phyloP scores from a whole-genome alignment of 805 yeast genomes.

The Wickerhamiella slavikovae region DNA sequence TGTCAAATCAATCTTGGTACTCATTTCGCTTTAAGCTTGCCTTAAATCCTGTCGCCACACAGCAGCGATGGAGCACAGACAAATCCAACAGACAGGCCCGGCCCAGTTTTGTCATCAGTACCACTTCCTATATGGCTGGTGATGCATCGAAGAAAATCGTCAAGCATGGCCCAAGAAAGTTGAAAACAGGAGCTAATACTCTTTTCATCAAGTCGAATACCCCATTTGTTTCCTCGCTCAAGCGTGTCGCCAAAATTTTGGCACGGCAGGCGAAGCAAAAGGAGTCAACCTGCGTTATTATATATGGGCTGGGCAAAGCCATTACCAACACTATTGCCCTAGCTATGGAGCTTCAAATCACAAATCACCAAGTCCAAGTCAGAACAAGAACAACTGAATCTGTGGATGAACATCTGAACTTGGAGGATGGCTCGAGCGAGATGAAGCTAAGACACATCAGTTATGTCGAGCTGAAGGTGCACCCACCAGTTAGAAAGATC shows the following conservation, averaged over 20 bases:
- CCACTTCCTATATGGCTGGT: no score
- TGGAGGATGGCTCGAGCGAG: constrained; percentile 15
- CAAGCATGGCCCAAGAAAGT: constrained; percentile 28
- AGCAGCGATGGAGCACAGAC: neutral
- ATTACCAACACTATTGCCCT: constrained; percentile 42
- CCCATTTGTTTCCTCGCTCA: constrained; percentile 55
- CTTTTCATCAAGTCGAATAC: constrained; percentile 42
- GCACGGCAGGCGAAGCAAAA: constrained; percentile 16
- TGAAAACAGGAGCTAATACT: constrained; percentile 1
- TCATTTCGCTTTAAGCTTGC: neutral
- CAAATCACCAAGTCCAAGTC: constrained; percentile 33
- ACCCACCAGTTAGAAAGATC: neutral
- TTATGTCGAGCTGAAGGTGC: constrained; percentile 24
- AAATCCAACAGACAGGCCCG: neutral
- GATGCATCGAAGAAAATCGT: constrained; percentile 28
- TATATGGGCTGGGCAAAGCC: constrained; percentile 62
- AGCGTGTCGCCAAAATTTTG: constrained; percentile 36
- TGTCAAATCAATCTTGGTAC: constrained; percentile 1
- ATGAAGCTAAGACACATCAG: constrained; percentile 22
- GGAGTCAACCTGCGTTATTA: constrained; percentile 19
- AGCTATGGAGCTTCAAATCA: constrained; percentile 35
- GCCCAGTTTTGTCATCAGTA: no score
- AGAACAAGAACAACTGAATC: constrained; percentile 47
- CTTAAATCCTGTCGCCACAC: neutral
- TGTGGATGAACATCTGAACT: constrained; percentile 37